These are phyloP conservation scores for Macroventuria anomochaeta DNA, from an alignment of 2,329 filamentous ascomycete genomes.

Conservation along the genomic window DNA sequence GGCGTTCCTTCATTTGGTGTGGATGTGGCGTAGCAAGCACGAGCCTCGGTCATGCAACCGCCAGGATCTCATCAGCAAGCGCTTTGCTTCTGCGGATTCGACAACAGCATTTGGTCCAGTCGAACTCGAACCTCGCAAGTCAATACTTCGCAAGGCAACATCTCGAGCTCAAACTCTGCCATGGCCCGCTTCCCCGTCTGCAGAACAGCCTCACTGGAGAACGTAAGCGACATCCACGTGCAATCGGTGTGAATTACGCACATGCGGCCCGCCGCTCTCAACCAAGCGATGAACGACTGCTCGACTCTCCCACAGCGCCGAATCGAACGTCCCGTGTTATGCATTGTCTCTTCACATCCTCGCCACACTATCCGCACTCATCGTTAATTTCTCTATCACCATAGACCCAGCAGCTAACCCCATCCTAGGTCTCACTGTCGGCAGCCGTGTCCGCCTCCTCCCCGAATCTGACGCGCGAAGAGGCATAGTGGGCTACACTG, in stretches of 20 bases:
- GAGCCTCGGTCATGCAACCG: slow-evolving; percentile 16
- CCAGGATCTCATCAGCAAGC: slow-evolving; percentile 18
- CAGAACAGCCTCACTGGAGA: slow-evolving; percentile 26
- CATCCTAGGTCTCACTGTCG: slow-evolving; percentile 35
- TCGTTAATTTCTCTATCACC: neutral
- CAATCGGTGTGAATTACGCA: slow-evolving; percentile 28
- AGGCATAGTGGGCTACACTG: slow-evolving; percentile 74
- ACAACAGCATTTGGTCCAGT: neutral
- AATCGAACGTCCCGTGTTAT: neutral
- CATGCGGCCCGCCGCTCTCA: neutral
- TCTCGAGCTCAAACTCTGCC: neutral
- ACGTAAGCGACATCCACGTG: slow-evolving; percentile 16
- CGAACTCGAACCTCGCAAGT: neutral
- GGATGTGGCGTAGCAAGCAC: slow-evolving; percentile 15
- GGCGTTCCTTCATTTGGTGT: neutral
- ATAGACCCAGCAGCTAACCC: slow-evolving; percentile 9
- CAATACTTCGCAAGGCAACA: neutral
- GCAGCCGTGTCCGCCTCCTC: slow-evolving; percentile 51
- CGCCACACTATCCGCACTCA: slow-evolving; percentile 1
- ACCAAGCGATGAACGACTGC: neutral
- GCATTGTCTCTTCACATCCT: neutral
- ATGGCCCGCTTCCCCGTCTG: slow-evolving; percentile 26
- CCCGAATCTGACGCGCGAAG: slow-evolving; percentile 70
- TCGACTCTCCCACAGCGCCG: neutral
- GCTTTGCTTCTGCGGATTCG: slow-evolving; percentile 12